Percentiles rank a stretch among this genome's conserved stretches.
These are phyloP conservation scores for Russula abietina DNA, from an alignment of 768 basidiomycete genomes.

Conservation along the genomic window DNA sequence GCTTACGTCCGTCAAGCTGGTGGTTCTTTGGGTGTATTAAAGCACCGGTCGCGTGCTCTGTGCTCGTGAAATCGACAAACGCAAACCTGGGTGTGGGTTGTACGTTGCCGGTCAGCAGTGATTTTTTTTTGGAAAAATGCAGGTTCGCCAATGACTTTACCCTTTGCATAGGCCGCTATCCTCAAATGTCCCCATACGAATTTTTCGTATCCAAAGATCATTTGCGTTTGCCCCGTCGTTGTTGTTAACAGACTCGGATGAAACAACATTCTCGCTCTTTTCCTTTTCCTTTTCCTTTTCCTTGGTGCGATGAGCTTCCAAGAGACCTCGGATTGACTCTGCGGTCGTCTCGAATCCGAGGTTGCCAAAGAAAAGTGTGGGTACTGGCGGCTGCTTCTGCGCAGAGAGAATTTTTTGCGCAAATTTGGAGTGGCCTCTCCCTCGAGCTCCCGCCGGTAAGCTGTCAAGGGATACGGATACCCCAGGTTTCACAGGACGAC, in stretches of 20 bases:
- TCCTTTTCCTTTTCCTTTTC: constrained; percentile 33
- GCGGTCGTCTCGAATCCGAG: constrained; percentile 88
- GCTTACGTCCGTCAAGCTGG: constrained; percentile 71
- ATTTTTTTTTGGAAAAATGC: no score
- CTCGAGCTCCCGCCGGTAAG: constrained; percentile 31
- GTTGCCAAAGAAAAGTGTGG: constrained; percentile 90
- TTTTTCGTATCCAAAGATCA: constrained; percentile 63
- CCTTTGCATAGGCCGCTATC: constrained; percentile 95
- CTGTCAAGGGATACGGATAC: constrained; percentile 30
- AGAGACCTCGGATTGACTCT: constrained; percentile 59
- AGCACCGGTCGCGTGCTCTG: constrained; percentile 72
- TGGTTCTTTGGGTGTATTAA: constrained; percentile 84
- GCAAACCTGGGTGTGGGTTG: constrained; percentile 68
- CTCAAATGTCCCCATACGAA: constrained; percentile 94
- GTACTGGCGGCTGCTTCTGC: constrained; percentile 80
- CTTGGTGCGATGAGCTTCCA: constrained; percentile 58
- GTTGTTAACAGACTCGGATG: background rate
- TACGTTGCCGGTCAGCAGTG: background rate
- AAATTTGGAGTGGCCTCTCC: constrained; percentile 48
- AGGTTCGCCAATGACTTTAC: constrained; percentile 36
- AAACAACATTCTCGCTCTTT: constrained; percentile 4
- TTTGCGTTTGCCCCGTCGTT: constrained; percentile 29
- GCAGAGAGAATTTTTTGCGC: constrained; percentile 68
- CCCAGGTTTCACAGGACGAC: constrained; percentile 50
- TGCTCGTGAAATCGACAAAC: constrained; percentile 83